phyloP scores from a whole-genome alignment of 148 eudicot genomes.

The Rhododendron vialii region DNA sequence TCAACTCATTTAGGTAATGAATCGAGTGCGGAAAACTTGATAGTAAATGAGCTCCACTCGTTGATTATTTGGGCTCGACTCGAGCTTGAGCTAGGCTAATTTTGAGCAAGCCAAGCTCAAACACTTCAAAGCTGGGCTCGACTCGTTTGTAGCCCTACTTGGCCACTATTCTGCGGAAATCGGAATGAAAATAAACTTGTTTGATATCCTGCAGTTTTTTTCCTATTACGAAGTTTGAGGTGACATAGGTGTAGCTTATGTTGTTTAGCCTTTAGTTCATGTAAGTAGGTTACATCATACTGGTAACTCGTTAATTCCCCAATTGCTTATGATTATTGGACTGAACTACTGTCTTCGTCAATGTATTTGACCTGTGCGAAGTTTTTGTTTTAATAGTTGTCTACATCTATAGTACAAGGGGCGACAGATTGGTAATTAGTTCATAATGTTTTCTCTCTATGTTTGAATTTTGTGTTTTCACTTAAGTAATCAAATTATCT shows the following conservation, averaged over 20 bases:
- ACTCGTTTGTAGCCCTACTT: too few species aligned
- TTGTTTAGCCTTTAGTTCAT: not conserved
- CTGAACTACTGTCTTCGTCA: not conserved
- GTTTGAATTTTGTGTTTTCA: not conserved
- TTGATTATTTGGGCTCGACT: not conserved
- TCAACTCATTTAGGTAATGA: not conserved
- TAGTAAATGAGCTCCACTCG: not conserved
- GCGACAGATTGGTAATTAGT: not conserved
- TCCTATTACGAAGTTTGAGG: not conserved
- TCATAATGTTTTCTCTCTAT: not conserved
- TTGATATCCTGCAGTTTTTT: not conserved
- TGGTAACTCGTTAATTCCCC: not conserved
- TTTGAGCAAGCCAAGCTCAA: too few species aligned
- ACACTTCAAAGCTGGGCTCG: too few species aligned
- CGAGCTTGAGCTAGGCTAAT: not conserved
- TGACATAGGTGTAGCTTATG: not conserved
- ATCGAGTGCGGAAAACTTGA: not conserved
- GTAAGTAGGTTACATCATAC: not conserved
- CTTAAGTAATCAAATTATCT: not conserved
- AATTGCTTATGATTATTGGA: not conserved
- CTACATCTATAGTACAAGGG: not conserved
- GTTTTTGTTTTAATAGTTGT: not conserved
- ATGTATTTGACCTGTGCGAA: not conserved
- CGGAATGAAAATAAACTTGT: not conserved
- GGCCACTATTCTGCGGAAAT: not conserved